Conservation (phyloP, 257 asterid genomes). For the Lycium barbarum region DNA sequence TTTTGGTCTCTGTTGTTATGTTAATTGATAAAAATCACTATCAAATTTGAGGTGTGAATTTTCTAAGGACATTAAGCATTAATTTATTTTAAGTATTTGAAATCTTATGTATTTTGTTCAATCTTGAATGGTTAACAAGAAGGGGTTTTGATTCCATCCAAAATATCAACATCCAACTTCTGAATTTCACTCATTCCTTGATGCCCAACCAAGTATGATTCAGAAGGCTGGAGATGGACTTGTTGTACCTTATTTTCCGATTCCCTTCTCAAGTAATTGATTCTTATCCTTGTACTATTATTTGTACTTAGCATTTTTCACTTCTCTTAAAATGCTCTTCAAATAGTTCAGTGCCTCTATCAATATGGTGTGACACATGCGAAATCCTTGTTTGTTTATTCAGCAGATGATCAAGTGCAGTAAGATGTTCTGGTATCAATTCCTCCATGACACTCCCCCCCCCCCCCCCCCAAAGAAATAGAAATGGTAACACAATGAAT, state of each 20-base stretch:
- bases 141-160: not conserved
- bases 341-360: slow-evolving; percentile 16
- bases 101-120: no score
- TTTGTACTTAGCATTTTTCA: not conserved
- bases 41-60: not conserved
- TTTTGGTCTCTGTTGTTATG: not conserved
- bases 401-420: slow-evolving; percentile 65
- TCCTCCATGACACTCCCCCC: slow-evolving; percentile 50
- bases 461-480: slow-evolving; percentile 46
- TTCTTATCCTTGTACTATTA: slow-evolving; percentile 27
- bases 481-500: slow-evolving; percentile 36
- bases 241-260: slow-evolving; percentile 42
- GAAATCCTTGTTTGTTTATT: slow-evolving; percentile 22
- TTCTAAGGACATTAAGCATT: not conserved
- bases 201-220: slow-evolving; percentile 36
- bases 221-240: slow-evolving; percentile 35
- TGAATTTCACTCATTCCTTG: slow-evolving; percentile 50
- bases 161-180: slow-evolving; percentile 59
- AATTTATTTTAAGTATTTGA: no score
- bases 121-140: not conserved
- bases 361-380: slow-evolving; percentile 29
- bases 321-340: slow-evolving; percentile 8
- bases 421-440: slow-evolving; percentile 51
- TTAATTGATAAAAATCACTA: not conserved
- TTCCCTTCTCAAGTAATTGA: slow-evolving; percentile 44